These are phyloP conservation scores for Zymoseptoria tritici DNA, from an alignment of 2,329 filamentous ascomycete species.

Conservation along the genomic window DNA sequence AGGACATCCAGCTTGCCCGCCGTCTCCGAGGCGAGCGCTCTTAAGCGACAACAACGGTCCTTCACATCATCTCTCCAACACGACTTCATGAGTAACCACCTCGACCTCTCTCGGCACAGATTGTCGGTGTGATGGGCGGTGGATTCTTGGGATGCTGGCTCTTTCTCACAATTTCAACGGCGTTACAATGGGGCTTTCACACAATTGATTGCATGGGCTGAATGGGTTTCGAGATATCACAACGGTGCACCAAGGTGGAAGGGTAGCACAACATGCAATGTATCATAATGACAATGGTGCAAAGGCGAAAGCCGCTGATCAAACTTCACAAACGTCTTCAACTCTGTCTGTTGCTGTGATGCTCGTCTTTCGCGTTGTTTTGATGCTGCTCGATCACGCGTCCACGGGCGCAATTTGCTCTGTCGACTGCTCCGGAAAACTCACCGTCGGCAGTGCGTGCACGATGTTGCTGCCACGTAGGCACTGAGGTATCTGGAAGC, in stretches of 20 bases:
- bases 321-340: slow-evolving; percentile 9
- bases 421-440: too few relatives aligned
- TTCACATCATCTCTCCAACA: slow-evolving; percentile 17
- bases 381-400: not conserved
- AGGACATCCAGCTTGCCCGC: slow-evolving; percentile 87
- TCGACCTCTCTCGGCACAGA: slow-evolving; percentile 26
- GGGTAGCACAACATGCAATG: slow-evolving; percentile 23
- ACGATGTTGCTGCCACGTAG: too few relatives aligned
- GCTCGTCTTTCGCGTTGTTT: not conserved
- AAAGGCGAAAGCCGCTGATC: slow-evolving; percentile 22
- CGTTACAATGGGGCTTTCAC: slow-evolving; percentile 18
- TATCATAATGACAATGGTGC: slow-evolving; percentile 36
- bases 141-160: slow-evolving; percentile 12
- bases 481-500: too few relatives aligned
- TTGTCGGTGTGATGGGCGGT: slow-evolving; percentile 27
- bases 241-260: slow-evolving; percentile 19
- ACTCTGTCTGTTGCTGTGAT: not conserved
- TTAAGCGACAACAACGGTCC: slow-evolving; percentile 30
- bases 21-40: slow-evolving; percentile 49
- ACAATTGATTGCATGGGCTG: slow-evolving; percentile 21
- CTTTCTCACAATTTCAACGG: slow-evolving; percentile 13
- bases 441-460: too few relatives aligned
- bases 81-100: slow-evolving; percentile 15
- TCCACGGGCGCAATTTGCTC: too few relatives aligned
- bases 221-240: slow-evolving; percentile 29